These are phyloP conservation scores for Nannochloropsis gaditana DNA, from an alignment of 108 stramenopile genomes.

Conservation along the genomic window DNA sequence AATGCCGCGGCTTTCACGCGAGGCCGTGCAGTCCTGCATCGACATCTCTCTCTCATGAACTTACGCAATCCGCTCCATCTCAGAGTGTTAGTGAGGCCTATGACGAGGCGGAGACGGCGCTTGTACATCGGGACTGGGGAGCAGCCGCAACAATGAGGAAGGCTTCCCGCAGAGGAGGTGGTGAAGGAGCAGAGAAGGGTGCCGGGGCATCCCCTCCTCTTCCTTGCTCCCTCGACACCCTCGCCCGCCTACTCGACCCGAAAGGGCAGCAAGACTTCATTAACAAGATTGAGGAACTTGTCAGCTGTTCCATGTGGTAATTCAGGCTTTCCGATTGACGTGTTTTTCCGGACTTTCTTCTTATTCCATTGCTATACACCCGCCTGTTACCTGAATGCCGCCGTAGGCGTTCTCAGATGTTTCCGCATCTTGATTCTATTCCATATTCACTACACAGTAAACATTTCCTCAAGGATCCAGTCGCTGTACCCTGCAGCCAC, in stretches of 20 bases:
- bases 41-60: no score
- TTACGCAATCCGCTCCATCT: no score
- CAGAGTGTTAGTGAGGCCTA: no score
- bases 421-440: neutral
- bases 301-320: neutral
- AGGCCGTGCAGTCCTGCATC: no score
- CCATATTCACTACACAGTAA: constrained; percentile 5
- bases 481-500: constrained; percentile 36
- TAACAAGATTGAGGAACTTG: constrained; percentile 5
- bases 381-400: no score
- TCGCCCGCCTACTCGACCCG: neutral
- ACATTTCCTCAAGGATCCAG: constrained; percentile 25
- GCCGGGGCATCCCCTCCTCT: neutral
- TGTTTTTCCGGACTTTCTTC: no score
- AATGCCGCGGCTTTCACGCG: no score
- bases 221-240: neutral
- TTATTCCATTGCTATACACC: no score
- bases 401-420: no score
- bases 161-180: neutral
- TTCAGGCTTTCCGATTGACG: neutral
- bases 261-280: neutral
- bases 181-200: neutral
- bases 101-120: no score
- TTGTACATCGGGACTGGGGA: no score
- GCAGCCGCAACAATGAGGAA: neutral